Evolutionary conservation across 352 stramenopile genomes (phyloP).

Genomic region (Pythium brachiatum): DNA sequence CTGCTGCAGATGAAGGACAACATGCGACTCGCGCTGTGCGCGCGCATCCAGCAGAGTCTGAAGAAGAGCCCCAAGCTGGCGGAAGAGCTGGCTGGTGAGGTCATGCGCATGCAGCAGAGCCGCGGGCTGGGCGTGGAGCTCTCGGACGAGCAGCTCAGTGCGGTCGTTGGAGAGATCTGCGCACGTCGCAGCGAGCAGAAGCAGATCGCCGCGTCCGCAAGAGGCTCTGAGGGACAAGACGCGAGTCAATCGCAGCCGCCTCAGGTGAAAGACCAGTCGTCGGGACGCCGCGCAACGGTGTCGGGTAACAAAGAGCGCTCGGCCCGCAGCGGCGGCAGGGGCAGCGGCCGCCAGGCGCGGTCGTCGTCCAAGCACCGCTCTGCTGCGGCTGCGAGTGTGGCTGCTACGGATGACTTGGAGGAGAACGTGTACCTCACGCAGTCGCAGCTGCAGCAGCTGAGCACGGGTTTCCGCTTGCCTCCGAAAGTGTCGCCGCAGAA

Average conservation of each 20-base stretch:
- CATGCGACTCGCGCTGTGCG: conserved; percentile 62
- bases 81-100: conserved; percentile 53
- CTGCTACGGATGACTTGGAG: conserved; percentile 16
- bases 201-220: conserved; percentile 9
- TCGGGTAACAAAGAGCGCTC: conserved; percentile 27
- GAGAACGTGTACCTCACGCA: conserved; percentile 69
- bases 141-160: conserved; percentile 37
- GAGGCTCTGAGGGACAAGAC: background rate
- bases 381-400: background rate
- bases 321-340: conserved; percentile 8
- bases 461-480: conserved; percentile 59
- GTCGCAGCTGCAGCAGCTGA: conserved; percentile 67
- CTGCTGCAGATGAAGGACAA: conserved; percentile 75
- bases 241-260: conserved; percentile 17
- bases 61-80: conserved; percentile 63
- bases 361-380: conserved; percentile 23
- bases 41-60: conserved; percentile 67
- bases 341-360: background rate
- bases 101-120: conserved; percentile 55
- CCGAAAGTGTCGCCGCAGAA: conserved; percentile 68
- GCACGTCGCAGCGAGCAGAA: conserved; percentile 36
- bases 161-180: conserved; percentile 44
- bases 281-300: conserved; percentile 24
- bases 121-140: conserved; percentile 35
- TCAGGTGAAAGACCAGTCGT: conserved; percentile 18